Conservation (phyloP, 208 protist species). For the Crithidia bombi region DNA sequence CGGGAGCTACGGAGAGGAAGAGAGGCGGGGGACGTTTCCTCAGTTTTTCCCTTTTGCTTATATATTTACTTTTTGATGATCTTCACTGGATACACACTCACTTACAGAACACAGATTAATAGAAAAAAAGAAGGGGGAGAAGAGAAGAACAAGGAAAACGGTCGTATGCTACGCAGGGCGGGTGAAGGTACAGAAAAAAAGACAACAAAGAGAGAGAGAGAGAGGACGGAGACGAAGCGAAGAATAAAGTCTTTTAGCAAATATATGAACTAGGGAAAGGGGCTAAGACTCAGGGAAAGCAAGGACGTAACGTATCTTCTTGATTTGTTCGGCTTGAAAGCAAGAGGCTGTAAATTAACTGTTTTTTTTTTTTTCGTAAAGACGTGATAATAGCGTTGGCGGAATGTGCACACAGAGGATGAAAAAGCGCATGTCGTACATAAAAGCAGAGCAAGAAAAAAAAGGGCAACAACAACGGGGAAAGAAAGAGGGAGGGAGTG, state of each 20-base stretch:
- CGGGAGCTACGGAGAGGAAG: too few species aligned
- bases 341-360: constrained; percentile 7
- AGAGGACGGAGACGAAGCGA: constrained; percentile 7
- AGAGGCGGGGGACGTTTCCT: too few species aligned
- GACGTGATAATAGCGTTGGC: background rate
- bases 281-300: background rate
- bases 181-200: constrained; percentile 11
- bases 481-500: background rate
- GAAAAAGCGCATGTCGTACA: background rate
- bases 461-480: background rate
- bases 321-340: constrained; percentile 13
- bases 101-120: background rate
- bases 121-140: constrained; percentile 1
- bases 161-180: background rate
- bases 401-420: background rate
- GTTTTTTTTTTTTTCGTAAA: background rate
- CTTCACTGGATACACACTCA: constrained; percentile 11
- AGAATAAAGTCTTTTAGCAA: constrained; percentile 3
- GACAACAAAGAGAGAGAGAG: constrained; percentile 17
- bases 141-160: too few species aligned
- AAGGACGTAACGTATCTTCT: constrained; percentile 1
- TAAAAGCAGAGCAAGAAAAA: background rate
- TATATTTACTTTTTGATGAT: constrained; percentile 23
- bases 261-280: too few species aligned
- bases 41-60: background rate